phyloP scores from a whole-genome alignment of 257 asterid species.

The Penstemon barbatus region DNA sequence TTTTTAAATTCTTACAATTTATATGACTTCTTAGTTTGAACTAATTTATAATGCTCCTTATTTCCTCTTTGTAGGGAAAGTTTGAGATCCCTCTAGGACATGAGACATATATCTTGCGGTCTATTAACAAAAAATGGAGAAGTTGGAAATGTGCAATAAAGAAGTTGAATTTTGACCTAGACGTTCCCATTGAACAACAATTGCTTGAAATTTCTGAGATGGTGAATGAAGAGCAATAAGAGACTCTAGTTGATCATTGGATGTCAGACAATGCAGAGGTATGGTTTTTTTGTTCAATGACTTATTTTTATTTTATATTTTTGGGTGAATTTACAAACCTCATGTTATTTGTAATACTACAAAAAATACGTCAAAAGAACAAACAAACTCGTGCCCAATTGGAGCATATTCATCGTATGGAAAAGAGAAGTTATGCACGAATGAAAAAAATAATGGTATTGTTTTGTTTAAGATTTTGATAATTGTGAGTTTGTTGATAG shows the following conservation, averaged over 20 bases:
- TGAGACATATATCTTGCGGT: not conserved
- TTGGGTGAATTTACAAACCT: too few relatives aligned
- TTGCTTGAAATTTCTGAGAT: not conserved
- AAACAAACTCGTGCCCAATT: not conserved
- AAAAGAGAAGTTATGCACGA: slow-evolving; percentile 4
- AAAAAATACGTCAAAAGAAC: not conserved
- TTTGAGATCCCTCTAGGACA: not conserved
- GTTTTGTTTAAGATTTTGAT: not conserved
- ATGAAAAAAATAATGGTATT: slow-evolving; percentile 14
- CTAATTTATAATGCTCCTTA: not conserved
- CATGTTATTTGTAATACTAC: not conserved
- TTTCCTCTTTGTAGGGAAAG: not conserved
- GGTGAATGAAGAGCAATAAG: not conserved
- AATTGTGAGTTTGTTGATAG: not conserved
- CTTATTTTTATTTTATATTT: too few relatives aligned
- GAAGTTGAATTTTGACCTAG: not conserved
- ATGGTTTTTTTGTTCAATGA: too few relatives aligned
- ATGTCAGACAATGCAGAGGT: not conserved
- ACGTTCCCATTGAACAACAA: not conserved
- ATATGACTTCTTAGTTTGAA: not conserved
- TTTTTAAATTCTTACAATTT: too few relatives aligned
- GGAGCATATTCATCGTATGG: slow-evolving; percentile 15
- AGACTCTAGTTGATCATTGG: not conserved
- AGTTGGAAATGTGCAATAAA: not conserved
- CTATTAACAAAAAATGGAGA: slow-evolving; percentile 7